Base-by-base conservation (phyloP, 805 yeast genomes). In the Candida tibetensis region DNA sequence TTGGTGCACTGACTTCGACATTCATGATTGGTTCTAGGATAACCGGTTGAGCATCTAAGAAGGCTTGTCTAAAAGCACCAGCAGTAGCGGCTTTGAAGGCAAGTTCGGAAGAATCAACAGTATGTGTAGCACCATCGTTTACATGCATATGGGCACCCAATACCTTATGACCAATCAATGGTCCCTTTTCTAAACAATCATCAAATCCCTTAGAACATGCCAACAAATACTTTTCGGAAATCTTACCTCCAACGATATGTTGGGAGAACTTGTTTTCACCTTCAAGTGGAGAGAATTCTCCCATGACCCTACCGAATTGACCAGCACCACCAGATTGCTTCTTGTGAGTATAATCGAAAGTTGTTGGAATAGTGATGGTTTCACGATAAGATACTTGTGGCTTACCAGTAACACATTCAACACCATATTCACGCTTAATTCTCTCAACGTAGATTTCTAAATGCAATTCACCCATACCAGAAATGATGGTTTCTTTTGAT, bases 321-420 rank as follows among this genome's bases (percentile, higher is more conserved):
- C 99, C 99, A 49, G 98, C 95, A 78, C 99, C 99, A 66, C 99
- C 99, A 58, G 91, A 78, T 72, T 93, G 99, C 62, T 89, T 91
- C 77, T 93, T 93, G 74, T 91, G 98, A 19, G 96, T 84, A 69
- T 83, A 88, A 62, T 93, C 98, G 57, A 93, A 91, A 10, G 79
- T 72, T 21, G 91, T 75, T 29, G 85, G 70, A 2, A 75, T 60
- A 26, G 85, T 70, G 48, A 91, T 81, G 28, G 98, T 84, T 69
- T 93, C 99, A 66, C 99, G 82, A 71, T 93, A 93, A 13, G 99
- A 88, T 28, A 93, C 99, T 72, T 90, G 96, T 33, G 99, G 99
- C 66, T 85, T 83, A 62, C 99, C 99, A 42, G 96, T 91, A 27
- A 79, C 73, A 71, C 98, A 91, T 42, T 87, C 96, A 45, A 93